These are phyloP conservation scores for Wallacemonas sp. DNA, from an alignment of 208 protist genomes.

Conservation along the genomic window DNA sequence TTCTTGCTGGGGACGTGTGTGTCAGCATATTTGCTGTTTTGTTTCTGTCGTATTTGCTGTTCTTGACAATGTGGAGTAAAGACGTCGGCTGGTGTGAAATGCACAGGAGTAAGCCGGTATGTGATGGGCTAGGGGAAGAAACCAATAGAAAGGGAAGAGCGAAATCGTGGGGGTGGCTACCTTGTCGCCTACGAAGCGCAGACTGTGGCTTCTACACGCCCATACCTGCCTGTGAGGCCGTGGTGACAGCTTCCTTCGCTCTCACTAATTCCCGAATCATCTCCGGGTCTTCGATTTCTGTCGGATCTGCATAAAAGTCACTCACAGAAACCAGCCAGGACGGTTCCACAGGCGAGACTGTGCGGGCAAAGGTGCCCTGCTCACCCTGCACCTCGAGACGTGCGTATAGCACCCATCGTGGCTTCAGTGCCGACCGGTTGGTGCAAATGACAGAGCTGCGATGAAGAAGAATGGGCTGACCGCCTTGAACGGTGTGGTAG, in stretches of 20 bases:
- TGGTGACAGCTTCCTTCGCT: background rate
- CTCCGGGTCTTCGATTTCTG: slow-evolving; percentile 75
- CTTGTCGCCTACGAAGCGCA: too few species aligned
- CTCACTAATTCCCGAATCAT: slow-evolving; percentile 15
- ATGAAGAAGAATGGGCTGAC: slow-evolving; percentile 42
- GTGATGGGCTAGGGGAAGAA: too few species aligned
- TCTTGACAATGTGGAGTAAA: too few species aligned
- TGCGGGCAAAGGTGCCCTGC: slow-evolving; percentile 67
- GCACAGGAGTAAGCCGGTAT: too few species aligned
- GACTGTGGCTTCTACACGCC: too few species aligned
- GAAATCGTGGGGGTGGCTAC: too few species aligned
- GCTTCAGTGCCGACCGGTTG: slow-evolving; percentile 15
- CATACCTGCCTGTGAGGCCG: too few species aligned
- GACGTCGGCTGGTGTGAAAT: too few species aligned
- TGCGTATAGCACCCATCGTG: slow-evolving; percentile 83
- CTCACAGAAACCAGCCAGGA: slow-evolving; percentile 76
- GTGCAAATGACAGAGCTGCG: slow-evolving; percentile 43
- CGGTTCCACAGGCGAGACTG: slow-evolving; percentile 62
- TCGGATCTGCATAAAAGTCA: slow-evolving; percentile 52
- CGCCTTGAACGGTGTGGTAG: slow-evolving; percentile 74
- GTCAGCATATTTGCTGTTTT: too few species aligned
- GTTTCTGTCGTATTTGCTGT: too few species aligned
- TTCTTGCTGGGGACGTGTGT: background rate
- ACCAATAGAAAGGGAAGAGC: too few species aligned
- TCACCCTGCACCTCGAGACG: slow-evolving; percentile 82